A percentile compares a stretch with the other conserved stretches of the same genome.
phyloP scores from a whole-genome alignment of 441 rosid species.

The Adansonia madagascariensis region DNA sequence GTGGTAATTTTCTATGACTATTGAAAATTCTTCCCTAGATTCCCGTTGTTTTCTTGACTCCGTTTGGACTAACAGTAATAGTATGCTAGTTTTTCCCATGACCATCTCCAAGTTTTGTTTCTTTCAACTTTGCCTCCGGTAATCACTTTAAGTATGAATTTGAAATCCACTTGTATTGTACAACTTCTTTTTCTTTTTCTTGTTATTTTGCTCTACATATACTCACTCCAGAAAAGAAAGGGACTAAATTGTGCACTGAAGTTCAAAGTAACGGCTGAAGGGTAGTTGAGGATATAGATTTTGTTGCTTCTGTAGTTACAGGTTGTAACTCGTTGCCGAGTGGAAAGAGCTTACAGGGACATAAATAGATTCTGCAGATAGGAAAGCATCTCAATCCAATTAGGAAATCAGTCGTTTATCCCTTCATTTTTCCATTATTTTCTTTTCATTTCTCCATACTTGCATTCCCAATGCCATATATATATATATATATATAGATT shows the following conservation, averaged over 20 bases:
- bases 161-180: background rate
- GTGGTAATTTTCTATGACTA: conserved; percentile 42
- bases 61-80: background rate
- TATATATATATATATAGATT: background rate
- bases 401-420: conserved; percentile 5
- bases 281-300: conserved; percentile 17
- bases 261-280: background rate
- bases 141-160: background rate
- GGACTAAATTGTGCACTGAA: background rate
- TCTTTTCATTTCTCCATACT: conserved; percentile 11
- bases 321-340: background rate
- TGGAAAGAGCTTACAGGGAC: background rate
- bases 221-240: background rate
- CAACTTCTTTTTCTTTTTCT: background rate
- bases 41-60: background rate
- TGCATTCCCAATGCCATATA: background rate
- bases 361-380: conserved; percentile 1
- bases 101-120: conserved; percentile 9
- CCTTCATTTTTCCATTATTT: background rate
- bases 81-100: conserved; percentile 14
- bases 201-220: background rate
- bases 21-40: background rate
- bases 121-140: background rate
- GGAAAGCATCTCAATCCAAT: conserved; percentile 9
- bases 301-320: background rate